phyloP scores from a whole-genome alignment of 768 basidiomycete genomes.

The Tylopilus plumbeoviolaceoides region DNA sequence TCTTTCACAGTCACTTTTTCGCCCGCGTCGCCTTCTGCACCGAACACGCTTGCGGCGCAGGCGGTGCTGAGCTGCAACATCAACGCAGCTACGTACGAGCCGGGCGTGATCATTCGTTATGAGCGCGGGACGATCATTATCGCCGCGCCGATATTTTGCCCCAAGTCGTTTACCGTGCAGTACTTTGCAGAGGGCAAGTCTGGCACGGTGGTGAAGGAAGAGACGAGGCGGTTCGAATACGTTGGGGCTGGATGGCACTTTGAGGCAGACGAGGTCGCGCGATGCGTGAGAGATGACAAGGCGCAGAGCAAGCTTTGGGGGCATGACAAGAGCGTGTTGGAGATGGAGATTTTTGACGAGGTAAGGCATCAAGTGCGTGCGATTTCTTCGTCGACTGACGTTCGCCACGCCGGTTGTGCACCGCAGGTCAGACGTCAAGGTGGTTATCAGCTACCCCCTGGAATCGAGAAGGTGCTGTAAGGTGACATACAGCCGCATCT shows the following conservation, averaged over 20 bases:
- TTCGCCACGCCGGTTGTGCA: not conserved
- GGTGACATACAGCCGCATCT: not conserved
- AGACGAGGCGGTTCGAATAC: conserved; percentile 55
- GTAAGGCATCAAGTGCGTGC: conserved; percentile 34
- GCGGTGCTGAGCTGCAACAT: conserved; percentile 71
- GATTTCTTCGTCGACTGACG: conserved; percentile 6
- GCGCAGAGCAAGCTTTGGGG: conserved; percentile 71
- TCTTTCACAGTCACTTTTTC: conserved; percentile 70
- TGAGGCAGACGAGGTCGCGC: conserved; percentile 84
- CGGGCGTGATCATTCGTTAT: conserved; percentile 68
- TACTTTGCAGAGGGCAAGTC: conserved; percentile 49
- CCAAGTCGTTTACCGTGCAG: conserved; percentile 62
- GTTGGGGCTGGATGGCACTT: conserved; percentile 76
- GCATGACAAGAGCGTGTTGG: conserved; percentile 72
- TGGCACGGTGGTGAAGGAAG: conserved; percentile 46
- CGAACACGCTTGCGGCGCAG: conserved; percentile 53
- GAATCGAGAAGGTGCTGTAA: conserved; percentile 48
- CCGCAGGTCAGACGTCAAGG: conserved; percentile 64
- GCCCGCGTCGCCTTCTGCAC: conserved; percentile 35
- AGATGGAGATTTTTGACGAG: conserved; percentile 85
- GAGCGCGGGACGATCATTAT: conserved; percentile 68
- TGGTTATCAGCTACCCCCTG: conserved; percentile 56
- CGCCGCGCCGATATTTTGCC: conserved; percentile 60
- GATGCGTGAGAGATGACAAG: conserved; percentile 71
- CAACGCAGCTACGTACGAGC: conserved; percentile 41